phyloP scores from a whole-genome alignment of 371 early-diverging fungal genomes.

The Rhizopus microsporus region DNA sequence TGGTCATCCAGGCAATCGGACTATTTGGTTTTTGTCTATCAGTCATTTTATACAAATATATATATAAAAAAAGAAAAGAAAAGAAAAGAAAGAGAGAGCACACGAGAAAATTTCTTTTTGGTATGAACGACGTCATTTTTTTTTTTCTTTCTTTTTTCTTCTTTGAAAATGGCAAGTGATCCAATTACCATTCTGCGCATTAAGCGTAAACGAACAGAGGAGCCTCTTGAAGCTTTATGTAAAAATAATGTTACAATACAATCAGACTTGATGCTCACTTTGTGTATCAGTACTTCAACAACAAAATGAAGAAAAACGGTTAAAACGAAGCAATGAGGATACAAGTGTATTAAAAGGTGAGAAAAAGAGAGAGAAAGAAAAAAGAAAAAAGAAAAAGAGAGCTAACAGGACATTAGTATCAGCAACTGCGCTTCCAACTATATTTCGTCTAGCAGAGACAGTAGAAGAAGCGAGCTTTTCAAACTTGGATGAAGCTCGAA shows the following conservation, averaged over 20 bases:
- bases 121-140: not conserved
- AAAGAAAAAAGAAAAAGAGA: not conserved
- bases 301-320: slow-evolving; percentile 31
- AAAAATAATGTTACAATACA: not conserved
- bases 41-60: not conserved
- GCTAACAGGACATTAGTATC: slow-evolving; percentile 22
- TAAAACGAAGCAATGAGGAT: slow-evolving; percentile 18
- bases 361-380: not conserved
- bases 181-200: slow-evolving; percentile 70
- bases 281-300: slow-evolving; percentile 37
- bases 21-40: not conserved
- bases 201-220: slow-evolving; percentile 78
- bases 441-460: slow-evolving; percentile 67
- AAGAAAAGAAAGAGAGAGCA: not conserved
- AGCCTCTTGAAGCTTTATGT: slow-evolving; percentile 74
- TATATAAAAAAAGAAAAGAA: not conserved
- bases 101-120: not conserved
- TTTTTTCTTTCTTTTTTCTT: slow-evolving; percentile 7
- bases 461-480: slow-evolving; percentile 63
- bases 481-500: slow-evolving; percentile 51
- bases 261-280: too few relatives aligned
- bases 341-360: slow-evolving; percentile 11
- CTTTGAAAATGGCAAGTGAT: slow-evolving; percentile 4
- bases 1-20: not conserved
- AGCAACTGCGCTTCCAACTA: slow-evolving; percentile 41